Base-by-base conservation (phyloP, 83 land plant genomes). In the Isoetes engelmannii region DNA sequence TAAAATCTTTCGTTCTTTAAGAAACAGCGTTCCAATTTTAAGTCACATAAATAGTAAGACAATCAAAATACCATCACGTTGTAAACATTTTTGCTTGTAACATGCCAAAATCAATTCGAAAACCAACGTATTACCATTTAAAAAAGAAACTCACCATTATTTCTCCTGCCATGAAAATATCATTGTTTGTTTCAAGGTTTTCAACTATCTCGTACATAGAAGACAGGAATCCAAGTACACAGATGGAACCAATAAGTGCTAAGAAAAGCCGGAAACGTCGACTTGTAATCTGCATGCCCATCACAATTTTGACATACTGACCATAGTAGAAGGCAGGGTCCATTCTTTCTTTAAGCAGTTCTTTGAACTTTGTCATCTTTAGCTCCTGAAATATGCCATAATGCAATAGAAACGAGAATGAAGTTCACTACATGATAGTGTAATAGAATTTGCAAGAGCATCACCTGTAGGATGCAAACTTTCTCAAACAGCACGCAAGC, bases 121-220 rank as follows among this genome's bases (percentile, higher is more conserved):
- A 28, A 28, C 37, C 37, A 28, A 2, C n/a, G 2, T 28, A 28
- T 28, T 28, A 28, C 2, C 37, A 28, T 28, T 28, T 28, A 28
- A 28, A 28, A n/a, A 28, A 28, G 54, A 12, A 0, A 51, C 70
- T 68, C 42, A 68, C 70, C 5, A 68, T 0, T 54, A 58, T 0
- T 4, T 70, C 72, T 47, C 15, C 68, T 17, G 65, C 15, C 47
- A 70, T 4, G 0, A 60, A 47, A 4, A 44, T 60, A 2, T 37
- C 21, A 8, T 51, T 51, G 37, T 28, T 0, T 13, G 68, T n/a
- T 9, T 51, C 50, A 47, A 45, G 65, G 18, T 63, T 51, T 59
- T 1, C 70, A 17, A 70, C 72, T 13, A 70, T 44, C 48, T 57
- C 59, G 48, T 70, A 70, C 72, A 70, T 70, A 4, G 72, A 70